Base-by-base conservation (phyloP, 805 yeast genomes). In the Alloascoidea africana region DNA sequence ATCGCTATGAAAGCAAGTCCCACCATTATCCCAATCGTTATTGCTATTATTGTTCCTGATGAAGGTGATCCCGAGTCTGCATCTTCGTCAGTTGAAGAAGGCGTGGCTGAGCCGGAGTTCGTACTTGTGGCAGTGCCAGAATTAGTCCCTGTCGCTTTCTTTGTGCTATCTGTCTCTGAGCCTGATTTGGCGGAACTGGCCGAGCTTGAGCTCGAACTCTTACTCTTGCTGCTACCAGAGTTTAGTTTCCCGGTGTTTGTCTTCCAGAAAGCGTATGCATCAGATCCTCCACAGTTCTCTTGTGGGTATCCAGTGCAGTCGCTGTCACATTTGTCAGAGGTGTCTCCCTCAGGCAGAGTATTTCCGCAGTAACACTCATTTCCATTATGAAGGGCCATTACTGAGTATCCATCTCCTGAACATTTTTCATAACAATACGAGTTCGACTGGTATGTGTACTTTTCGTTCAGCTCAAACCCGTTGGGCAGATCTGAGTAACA, bases 331-430 rank as follows among this genome's bases (percentile, higher is more conserved):
- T n/a, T n/a, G 33, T 49, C 42, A 2, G 55, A 50, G 13, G 56
- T 18, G 2, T 47, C 41, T 6, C 51, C 44, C 2, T 62, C 49
- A 5, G 68, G 60, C 1, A 54, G 40, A 1, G 58, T 42, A 47
- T 66, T 58, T 17, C 89, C 89, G 54, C 94, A 82, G 49, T 68
- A 79, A 54, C 94, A 82, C 14, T 55, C 53, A 17, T 61, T 48
- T 5, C 85, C 83, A 37, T 63, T 54, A 8, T 65, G 52, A 23
- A 72, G 51, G 3, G 79, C 86, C 33, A 67, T 68, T 14, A 65
- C 62, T 15, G 60, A 56, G 48, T 55, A 59, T 5, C 67, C 66
- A 38, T 50, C 39, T n/a, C 44, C 50, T 3, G 55, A 46, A 56
- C 95, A 78, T 43, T 62, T 59, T 4, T 48, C 44, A 41, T 63